These are phyloP conservation scores for Neurospora sp. DNA, from an alignment of 495 filamentous ascomycete genomes.

Conservation along the genomic window DNA sequence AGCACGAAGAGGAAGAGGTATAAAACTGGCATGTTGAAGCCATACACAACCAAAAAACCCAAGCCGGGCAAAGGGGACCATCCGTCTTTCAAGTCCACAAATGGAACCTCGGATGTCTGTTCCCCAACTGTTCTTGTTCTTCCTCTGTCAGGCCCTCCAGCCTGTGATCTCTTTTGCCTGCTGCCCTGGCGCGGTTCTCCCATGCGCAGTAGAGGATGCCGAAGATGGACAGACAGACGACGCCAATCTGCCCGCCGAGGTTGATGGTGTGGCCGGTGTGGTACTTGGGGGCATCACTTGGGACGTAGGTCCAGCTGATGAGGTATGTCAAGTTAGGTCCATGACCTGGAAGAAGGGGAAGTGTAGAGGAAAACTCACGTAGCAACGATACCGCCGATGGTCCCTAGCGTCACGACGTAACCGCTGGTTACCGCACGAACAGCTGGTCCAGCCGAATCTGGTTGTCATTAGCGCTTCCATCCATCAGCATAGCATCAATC, in stretches of 20 bases:
- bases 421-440: slow-evolving; percentile 43
- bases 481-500: too few species aligned
- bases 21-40: neutral
- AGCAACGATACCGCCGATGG: slow-evolving; percentile 46
- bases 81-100: slow-evolving; percentile 25
- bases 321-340: neutral
- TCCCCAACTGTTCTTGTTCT: slow-evolving; percentile 39
- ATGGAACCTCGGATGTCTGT: slow-evolving; percentile 43
- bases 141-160: slow-evolving; percentile 40
- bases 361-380: slow-evolving; percentile 20
- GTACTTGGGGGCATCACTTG: slow-evolving; percentile 38
- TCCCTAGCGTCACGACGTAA: slow-evolving; percentile 46
- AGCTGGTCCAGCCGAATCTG: slow-evolving; percentile 43
- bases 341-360: neutral
- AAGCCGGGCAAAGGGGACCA: neutral
- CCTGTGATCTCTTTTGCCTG: slow-evolving; percentile 41
- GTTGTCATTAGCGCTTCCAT: neutral
- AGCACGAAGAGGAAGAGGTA: neutral
- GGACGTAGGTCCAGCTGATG: slow-evolving; percentile 43
- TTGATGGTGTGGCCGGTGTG: slow-evolving; percentile 50
- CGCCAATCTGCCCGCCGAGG: slow-evolving; percentile 35
- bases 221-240: slow-evolving; percentile 30
- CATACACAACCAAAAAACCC: neutral
- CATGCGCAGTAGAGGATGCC: slow-evolving; percentile 42
- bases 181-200: slow-evolving; percentile 41